phyloP scores from a whole-genome alignment of 2,329 filamentous ascomycete species.

The Juglanconis oblonga region DNA sequence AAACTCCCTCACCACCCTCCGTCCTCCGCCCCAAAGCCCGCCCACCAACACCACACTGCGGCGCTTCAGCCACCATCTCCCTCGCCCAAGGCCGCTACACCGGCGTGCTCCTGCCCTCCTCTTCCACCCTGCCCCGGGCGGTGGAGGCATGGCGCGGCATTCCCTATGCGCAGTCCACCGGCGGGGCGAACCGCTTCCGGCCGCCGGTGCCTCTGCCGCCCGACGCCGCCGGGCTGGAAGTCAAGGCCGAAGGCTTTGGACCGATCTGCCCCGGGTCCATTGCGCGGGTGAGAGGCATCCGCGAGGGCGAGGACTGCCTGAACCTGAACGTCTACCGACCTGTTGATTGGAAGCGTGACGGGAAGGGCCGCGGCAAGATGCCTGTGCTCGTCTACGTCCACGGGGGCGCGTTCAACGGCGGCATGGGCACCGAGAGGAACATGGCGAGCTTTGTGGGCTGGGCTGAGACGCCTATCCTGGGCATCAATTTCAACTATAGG shows the following conservation, averaged over 20 bases:
- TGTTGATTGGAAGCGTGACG: constrained; percentile 14
- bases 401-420: constrained; percentile 60
- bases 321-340: constrained; percentile 50
- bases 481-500: constrained; percentile 61
- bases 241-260: constrained; percentile 36
- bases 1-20: neutral
- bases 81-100: constrained; percentile 40
- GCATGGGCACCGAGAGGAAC: constrained; percentile 52
- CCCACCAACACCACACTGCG: constrained; percentile 4
- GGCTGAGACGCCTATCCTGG: constrained; percentile 50
- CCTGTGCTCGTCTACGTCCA: constrained; percentile 61
- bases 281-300: constrained; percentile 24
- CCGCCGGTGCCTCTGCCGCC: constrained; percentile 34
- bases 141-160: constrained; percentile 49
- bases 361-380: constrained; percentile 23
- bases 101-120: constrained; percentile 32
- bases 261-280: constrained; percentile 34
- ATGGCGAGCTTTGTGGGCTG: constrained; percentile 61
- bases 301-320: constrained; percentile 48
- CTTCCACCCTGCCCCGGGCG: constrained; percentile 32
- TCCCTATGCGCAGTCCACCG: constrained; percentile 44
- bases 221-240: constrained; percentile 11
- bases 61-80: constrained; percentile 24
- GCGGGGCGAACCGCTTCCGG: constrained; percentile 43
- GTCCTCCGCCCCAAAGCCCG: constrained; percentile 9